Evolutionary conservation across 176 grass and related monocot species (phyloP), one percentile per base, ranked within the genome.

Genomic region (Carex scoparia): DNA sequence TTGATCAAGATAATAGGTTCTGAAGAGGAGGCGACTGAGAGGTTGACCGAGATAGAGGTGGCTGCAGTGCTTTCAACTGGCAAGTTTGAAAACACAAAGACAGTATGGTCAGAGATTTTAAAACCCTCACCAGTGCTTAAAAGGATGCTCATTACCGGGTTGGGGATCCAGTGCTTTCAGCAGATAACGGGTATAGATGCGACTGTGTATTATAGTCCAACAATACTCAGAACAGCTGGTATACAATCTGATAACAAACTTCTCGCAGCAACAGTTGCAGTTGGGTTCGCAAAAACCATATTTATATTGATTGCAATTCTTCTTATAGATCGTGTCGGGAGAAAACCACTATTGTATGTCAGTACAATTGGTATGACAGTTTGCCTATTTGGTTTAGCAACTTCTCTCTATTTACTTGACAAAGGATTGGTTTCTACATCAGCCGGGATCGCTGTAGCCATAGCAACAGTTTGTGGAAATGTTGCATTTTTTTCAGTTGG

Each of bases 401-500:
- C 69, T 5, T 61, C 87, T 19, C 92, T 94, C 70, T 69, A 28
- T 46, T 65, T 89, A 86, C 85, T 94, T 11, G 56, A 58, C 15
- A 74, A 91, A 56, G 82, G 86, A 7, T 55, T 84, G 37, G 87
- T 91, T 55, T 75, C 89, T 15, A 58, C 49, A 85, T 51, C 44
- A 14, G 54, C 71, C 0, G 89, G 85, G 18, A 85, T 91, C 3
- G 77, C 65, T 8, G 38, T 89, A 10, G 89, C 87, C 44, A 73
- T 94, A 28, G 3, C 85, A 48, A 48, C 87, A 4, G 92, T 94
- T 6, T 94, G 89, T 53, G 92, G 92, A 51, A 88, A 94, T 81
- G 92, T 94, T 0, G 89, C 92, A 10, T 94, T 94, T 56, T 94
- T 94, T 80, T 94, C 92, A n/a, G 86, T 94, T 53, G 89, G 92